These are phyloP conservation scores for Termitomyces heimii DNA, from an alignment of 768 basidiomycete genomes.

Conservation along the genomic window DNA sequence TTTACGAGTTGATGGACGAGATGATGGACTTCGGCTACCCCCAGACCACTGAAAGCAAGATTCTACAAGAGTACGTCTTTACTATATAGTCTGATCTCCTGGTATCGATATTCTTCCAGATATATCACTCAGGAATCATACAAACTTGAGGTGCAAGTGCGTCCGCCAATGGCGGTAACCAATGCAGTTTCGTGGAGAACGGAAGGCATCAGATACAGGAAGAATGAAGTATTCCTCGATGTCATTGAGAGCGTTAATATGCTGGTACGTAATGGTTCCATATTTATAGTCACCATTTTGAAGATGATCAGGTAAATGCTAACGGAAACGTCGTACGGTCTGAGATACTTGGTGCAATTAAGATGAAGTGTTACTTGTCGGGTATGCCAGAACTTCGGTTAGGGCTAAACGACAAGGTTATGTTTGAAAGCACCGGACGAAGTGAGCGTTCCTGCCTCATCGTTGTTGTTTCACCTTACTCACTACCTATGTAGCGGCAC, in stretches of 20 bases:
- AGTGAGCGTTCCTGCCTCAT: constrained; percentile 45
- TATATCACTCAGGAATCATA: constrained; percentile 99
- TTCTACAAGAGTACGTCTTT: constrained; percentile 80
- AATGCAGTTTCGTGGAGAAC: constrained; percentile 99
- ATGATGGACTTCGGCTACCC: constrained; percentile 99
- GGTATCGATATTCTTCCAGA: constrained; percentile 28
- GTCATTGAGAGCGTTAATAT: constrained; percentile 98
- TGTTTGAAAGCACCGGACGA: constrained; percentile 97
- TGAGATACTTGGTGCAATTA: constrained; percentile 96
- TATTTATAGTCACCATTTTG: background rate
- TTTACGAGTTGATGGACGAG: constrained; percentile 97
- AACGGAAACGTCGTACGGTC: constrained; percentile 96
- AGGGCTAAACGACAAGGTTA: constrained; percentile 98
- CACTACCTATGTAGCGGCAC: constrained; percentile 48
- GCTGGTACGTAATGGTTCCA: constrained; percentile 49
- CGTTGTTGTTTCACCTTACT: background rate
- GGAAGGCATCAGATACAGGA: constrained; percentile 94
- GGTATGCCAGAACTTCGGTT: constrained; percentile 99
- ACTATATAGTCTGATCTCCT: background rate
- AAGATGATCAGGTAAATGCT: constrained; percentile 72
- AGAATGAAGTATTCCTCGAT: constrained; percentile 99
- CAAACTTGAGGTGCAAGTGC: constrained; percentile 89
- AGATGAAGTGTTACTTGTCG: constrained; percentile 99
- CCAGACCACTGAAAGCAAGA: constrained; percentile 99
- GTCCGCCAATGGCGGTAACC: constrained; percentile 95